Percentiles rank a stretch among this genome's conserved stretches.
phyloP scores from a whole-genome alignment of 2,329 filamentous ascomycete genomes.

The Fusarium hainanense region DNA sequence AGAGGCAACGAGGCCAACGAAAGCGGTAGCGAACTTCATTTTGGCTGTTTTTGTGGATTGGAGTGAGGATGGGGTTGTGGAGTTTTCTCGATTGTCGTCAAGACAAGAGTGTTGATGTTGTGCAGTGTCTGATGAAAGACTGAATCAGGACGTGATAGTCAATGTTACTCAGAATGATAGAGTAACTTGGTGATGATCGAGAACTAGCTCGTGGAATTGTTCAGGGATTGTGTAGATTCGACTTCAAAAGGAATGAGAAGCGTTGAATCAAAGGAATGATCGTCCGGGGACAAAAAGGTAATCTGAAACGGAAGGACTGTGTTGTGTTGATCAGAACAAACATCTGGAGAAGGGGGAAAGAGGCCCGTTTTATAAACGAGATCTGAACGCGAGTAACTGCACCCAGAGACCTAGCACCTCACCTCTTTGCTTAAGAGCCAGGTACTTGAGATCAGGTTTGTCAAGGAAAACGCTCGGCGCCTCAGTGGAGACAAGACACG shows the following conservation, averaged over 20 bases:
- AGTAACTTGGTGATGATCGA: conserved; percentile 32
- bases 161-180: conserved; percentile 23
- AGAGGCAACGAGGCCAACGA: conserved; percentile 57
- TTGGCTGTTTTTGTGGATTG: conserved; percentile 50
- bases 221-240: conserved; percentile 42
- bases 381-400: conserved; percentile 11
- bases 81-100: conserved; percentile 42
- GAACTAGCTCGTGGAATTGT: conserved; percentile 46
- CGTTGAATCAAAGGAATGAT: conserved; percentile 45
- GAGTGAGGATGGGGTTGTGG: conserved; percentile 16
- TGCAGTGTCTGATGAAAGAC: conserved; percentile 42
- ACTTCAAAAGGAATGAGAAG: conserved; percentile 51
- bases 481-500: conserved; percentile 34
- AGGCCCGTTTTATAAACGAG: conserved; percentile 48
- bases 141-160: conserved; percentile 37
- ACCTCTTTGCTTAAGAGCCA: neutral
- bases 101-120: conserved; percentile 39
- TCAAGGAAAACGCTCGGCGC: conserved; percentile 39
- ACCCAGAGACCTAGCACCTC: conserved; percentile 20
- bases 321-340: conserved; percentile 32
- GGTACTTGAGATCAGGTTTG: conserved; percentile 41
- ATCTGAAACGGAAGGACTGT: conserved; percentile 43
- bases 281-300: conserved; percentile 45
- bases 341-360: conserved; percentile 32
- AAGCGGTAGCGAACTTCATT: conserved; percentile 64